These are phyloP conservation scores for Kregervanrija delftensis DNA, from an alignment of 805 yeast species.

Conservation along the genomic window DNA sequence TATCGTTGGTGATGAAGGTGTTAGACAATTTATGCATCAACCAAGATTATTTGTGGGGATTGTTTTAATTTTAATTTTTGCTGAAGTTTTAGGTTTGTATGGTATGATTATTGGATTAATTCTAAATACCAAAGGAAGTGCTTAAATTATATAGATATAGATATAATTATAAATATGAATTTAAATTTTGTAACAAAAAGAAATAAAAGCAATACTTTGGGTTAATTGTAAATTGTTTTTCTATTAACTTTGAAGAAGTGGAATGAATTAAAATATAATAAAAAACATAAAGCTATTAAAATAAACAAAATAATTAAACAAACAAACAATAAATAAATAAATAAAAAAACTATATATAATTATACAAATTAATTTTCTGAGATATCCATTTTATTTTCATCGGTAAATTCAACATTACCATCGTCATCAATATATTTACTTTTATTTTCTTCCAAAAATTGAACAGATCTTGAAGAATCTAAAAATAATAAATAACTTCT, in stretches of 20 bases:
- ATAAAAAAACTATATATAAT: neutral
- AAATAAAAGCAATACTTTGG: neutral
- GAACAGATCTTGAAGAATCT: conserved; percentile 78
- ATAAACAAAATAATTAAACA: neutral
- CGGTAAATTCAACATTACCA: conserved; percentile 56
- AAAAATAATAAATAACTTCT: conserved; percentile 78
- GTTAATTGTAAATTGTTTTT: neutral
- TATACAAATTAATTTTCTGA: neutral
- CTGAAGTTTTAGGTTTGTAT: conserved; percentile 92
- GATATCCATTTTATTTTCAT: conserved; percentile 31
- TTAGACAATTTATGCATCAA: conserved; percentile 95
- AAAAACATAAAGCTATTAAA: neutral
- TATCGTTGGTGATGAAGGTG: conserved; percentile 99
- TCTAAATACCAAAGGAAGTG: conserved; percentile 82
- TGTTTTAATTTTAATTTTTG: conserved; percentile 95
- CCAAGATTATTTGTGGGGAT: conserved; percentile 97
- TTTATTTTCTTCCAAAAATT: conserved; percentile 47
- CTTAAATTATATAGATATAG: conserved; percentile 24
- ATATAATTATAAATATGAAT: neutral
- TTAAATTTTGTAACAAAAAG: neutral
- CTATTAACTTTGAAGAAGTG: neutral
- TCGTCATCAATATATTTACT: conserved; percentile 67
- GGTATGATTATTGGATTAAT: conserved; percentile 95
- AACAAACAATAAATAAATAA: neutral
- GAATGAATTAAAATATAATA: neutral